Base-by-base conservation (phyloP, 2,329 filamentous ascomycete genomes). In the Aureobasidium vineae region DNA sequence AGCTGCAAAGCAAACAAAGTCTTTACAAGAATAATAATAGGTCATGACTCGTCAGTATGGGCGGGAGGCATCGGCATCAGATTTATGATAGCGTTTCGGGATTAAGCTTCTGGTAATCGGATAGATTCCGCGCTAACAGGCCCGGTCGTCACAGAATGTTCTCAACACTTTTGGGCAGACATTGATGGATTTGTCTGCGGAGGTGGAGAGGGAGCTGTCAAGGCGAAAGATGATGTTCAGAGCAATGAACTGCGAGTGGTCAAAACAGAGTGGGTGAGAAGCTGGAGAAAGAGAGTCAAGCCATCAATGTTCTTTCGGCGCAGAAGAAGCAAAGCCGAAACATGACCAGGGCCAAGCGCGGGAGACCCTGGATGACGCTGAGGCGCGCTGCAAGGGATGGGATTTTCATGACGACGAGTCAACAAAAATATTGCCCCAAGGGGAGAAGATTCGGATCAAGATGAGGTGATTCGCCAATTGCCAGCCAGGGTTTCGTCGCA, bases 331-430 rank as follows among this genome's bases (percentile, higher is more conserved):
- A 38, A 10, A 40, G 53, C 23, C 53, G 10, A 43, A 57, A 57
- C 53, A 38, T 49, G 57, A 36, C 2, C 57, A 13, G 41, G 38
- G 57, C 57, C 57, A 61, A 61, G 56, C 3, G 26, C 40, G 36
- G 40, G 23, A 23, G 57, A 61, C 57, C 57, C 57, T 61, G 57
- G 15, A 61, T 61, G 57, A 61, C 57, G 57, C 43, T 21, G 56
- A 33, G 40, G 56, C 56, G 40, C 38, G 36, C 11, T 23, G 53
- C 36, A 28, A 60, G 56, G 56, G 56, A 60, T 60, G 19, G 56
- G 56, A 60, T 61, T 49, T 61, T 36, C 57, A 61, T 63, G 59
- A 63, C 59, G 59, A 63, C 43, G 23, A 33, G 45, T 63, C 59
- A 63, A 63, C 59, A 63, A 52, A 63, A 63, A 63, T 36, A 10